phyloP scores from a whole-genome alignment of 2,329 filamentous ascomycete species.

The Phyllosticta citribraziliensis region DNA sequence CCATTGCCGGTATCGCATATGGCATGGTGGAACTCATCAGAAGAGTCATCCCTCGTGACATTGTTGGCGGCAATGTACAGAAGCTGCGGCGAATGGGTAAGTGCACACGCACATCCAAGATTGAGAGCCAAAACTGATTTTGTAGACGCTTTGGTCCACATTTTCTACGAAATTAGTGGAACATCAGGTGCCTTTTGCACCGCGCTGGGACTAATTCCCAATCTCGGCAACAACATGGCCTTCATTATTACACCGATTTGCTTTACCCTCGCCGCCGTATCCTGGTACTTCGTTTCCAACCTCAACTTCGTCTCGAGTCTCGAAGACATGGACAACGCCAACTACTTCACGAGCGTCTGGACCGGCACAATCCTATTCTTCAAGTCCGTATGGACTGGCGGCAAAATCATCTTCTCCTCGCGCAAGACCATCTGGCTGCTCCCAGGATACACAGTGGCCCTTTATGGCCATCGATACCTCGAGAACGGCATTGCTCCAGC shows the following conservation, averaged over 20 bases:
- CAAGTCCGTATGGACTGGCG: constrained; percentile 38
- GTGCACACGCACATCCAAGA: constrained; percentile 16
- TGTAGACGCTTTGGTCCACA: constrained; percentile 32
- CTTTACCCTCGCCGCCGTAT: constrained; percentile 32
- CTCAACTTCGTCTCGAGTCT: constrained; percentile 23
- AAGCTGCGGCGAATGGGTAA: constrained; percentile 38
- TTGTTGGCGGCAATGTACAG: constrained; percentile 42
- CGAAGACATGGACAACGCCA: constrained; percentile 19
- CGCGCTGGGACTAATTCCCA: constrained; percentile 41
- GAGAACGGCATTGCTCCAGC: constrained; percentile 40
- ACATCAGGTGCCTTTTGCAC: constrained; percentile 40
- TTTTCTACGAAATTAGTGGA: constrained; percentile 41
- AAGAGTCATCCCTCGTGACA: constrained; percentile 41
- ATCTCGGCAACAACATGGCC: constrained; percentile 42
- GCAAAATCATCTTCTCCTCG: constrained; percentile 37
- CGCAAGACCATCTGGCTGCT: constrained; percentile 42
- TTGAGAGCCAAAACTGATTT: neutral
- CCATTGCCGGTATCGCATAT: constrained; percentile 29
- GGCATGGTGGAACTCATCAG: constrained; percentile 45
- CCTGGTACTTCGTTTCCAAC: constrained; percentile 40
- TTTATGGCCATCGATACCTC: constrained; percentile 43
- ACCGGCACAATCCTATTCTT: constrained; percentile 36
- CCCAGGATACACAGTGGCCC: constrained; percentile 39
- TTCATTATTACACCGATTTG: constrained; percentile 40
- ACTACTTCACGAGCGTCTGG: constrained; percentile 29